These are phyloP conservation scores for Meyerozyma guilliermondii DNA, from an alignment of 1,139 yeast genomes.

Conservation along the genomic window DNA sequence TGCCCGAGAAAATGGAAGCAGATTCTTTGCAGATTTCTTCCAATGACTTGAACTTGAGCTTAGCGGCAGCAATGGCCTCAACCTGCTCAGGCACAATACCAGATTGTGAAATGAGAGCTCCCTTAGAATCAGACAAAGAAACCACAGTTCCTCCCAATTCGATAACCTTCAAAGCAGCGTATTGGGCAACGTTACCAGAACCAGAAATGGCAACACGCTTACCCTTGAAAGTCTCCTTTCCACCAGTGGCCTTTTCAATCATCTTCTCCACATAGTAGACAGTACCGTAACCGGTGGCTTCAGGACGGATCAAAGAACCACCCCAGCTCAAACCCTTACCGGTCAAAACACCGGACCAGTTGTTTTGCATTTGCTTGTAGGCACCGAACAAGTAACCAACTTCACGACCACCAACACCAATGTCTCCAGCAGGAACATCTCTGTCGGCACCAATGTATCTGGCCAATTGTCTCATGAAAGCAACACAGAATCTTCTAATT, in stretches of 20 bases:
- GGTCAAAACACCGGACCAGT: conserved; percentile 95
- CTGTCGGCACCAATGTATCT: conserved; percentile 96
- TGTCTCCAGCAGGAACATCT: conserved; percentile 98
- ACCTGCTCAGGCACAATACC: conserved; percentile 86
- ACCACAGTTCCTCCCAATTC: conserved; percentile 96
- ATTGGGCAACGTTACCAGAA: conserved; percentile 98
- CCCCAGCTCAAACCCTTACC: conserved; percentile 99
- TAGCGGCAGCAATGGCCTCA: conserved; percentile 71
- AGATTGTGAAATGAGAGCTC: conserved; percentile 67
- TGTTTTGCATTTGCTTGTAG: conserved; percentile 85
- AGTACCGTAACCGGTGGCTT: conserved; percentile 98
- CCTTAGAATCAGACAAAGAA: conserved; percentile 91
- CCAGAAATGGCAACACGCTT: conserved; percentile 96
- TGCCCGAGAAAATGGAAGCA: conserved; percentile 53
- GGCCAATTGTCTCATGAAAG: conserved; percentile 93
- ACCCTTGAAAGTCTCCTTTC: conserved; percentile 85
- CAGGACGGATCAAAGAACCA: conserved; percentile 98
- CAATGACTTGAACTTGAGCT: conserved; percentile 75
- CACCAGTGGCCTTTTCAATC: conserved; percentile 89
- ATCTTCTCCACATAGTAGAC: conserved; percentile 96
- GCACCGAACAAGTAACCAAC: conserved; percentile 95
- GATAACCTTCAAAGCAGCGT: conserved; percentile 94
- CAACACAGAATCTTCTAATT: conserved; percentile 93
- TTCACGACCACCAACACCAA: conserved; percentile 92
- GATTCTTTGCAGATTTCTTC: conserved; percentile 57